Evolutionary conservation across 345 rosid genomes (phyloP).

Genomic region (Microcos paniculata): DNA sequence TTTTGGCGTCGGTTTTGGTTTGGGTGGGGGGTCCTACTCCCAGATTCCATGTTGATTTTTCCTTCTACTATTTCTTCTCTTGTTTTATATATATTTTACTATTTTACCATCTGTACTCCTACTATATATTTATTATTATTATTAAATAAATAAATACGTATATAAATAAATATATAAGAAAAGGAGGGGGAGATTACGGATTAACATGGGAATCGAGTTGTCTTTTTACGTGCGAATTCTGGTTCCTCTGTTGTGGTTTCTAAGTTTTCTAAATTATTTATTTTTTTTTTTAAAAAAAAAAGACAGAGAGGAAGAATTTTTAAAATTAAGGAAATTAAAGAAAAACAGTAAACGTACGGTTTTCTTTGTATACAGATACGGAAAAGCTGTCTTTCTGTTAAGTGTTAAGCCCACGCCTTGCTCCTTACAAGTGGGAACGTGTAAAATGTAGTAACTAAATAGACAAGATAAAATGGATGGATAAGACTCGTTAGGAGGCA

Average conservation of each 20-base stretch:
- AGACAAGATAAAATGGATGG: too few species aligned
- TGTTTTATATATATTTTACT: too few species aligned
- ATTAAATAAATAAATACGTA: not conserved
- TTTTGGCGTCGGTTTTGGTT: not conserved
- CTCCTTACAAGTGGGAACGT: conserved; percentile 39
- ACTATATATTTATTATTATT: too few species aligned
- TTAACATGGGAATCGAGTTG: not conserved
- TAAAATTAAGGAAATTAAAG: not conserved
- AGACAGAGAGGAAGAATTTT: not conserved
- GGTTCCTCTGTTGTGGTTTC: not conserved
- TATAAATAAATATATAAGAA: not conserved
- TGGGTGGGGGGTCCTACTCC: not conserved
- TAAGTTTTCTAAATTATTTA: not conserved
- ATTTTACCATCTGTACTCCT: too few species aligned
- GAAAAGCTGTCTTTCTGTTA: conserved; percentile 11
- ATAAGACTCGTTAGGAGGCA: too few species aligned
- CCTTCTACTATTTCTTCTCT: too few species aligned
- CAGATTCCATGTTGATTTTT: not conserved
- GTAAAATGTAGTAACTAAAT: not conserved
- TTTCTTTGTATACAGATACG: conserved; percentile 14
- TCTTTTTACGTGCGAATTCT: not conserved
- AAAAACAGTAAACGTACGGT: conserved; percentile 23
- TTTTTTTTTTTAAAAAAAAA: not conserved
- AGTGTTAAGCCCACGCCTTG: not conserved
- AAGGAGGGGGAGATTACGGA: too few species aligned